Percentiles rank a stretch among this genome's conserved stretches.
Evolutionary conservation across 2,329 filamentous ascomycete genomes (phyloP).

Genomic region (Penicillium freii): DNA sequence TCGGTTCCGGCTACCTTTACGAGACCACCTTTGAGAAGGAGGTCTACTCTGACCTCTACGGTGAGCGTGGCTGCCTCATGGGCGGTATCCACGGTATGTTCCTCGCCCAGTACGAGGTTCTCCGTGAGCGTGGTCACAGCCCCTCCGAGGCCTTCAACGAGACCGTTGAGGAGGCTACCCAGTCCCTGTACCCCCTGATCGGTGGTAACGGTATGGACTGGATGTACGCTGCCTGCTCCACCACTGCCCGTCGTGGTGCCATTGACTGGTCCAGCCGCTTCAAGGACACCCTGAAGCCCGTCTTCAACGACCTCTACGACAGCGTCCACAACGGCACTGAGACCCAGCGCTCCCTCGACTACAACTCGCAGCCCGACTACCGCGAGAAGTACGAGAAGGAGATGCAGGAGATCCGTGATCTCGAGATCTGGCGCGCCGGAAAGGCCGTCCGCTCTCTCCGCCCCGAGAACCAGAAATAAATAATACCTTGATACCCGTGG

Average conservation of each 20-base stretch:
- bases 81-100: slow-evolving; percentile 99
- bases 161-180: slow-evolving; percentile 99
- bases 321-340: slow-evolving; percentile 86
- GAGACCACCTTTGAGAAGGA: slow-evolving; percentile 99
- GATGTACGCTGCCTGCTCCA: slow-evolving; percentile 99
- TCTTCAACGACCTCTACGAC: slow-evolving; percentile 97
- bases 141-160: slow-evolving; percentile 99
- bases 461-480: slow-evolving; percentile 81
- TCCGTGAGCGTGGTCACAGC: slow-evolving; percentile 96
- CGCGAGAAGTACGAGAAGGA: slow-evolving; percentile 95
- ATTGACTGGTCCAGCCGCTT: slow-evolving; percentile 98
- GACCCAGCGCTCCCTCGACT: slow-evolving; percentile 94
- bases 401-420: slow-evolving; percentile 95
- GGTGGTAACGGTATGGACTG: slow-evolving; percentile 99
- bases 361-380: slow-evolving; percentile 95
- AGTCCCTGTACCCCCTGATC: slow-evolving; percentile 96
- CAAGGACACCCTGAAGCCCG: slow-evolving; percentile 97
- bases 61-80: slow-evolving; percentile 99
- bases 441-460: slow-evolving; percentile 89
- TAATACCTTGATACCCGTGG: slow-evolving; percentile 29
- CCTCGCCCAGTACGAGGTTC: slow-evolving; percentile 99
- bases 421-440: slow-evolving; percentile 99
- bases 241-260: slow-evolving; percentile 94
- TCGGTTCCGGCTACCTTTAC: slow-evolving; percentile 98
- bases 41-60: slow-evolving; percentile 99